Percentiles rank a stretch among this genome's conserved stretches.
These are phyloP conservation scores for Micromonas pusilla DNA, from an alignment of 139 green algal species.

Conservation along the genomic window DNA sequence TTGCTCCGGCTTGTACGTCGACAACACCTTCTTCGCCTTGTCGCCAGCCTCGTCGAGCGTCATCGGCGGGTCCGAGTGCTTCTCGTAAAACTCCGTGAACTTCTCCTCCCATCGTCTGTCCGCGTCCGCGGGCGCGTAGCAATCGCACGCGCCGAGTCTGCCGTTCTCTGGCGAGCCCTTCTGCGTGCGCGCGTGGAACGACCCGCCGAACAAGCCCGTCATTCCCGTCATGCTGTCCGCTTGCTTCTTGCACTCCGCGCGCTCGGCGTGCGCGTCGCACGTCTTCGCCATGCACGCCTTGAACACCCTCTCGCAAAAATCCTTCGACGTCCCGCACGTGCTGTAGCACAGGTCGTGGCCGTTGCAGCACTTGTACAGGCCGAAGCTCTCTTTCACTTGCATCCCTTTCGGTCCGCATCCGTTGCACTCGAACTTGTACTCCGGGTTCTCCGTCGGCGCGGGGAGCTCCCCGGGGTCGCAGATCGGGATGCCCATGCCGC, in stretches of 20 bases:
- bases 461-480: background rate
- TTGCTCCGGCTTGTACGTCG: background rate
- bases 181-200: background rate
- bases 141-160: background rate
- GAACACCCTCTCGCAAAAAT: background rate
- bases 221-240: background rate
- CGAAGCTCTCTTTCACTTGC: background rate
- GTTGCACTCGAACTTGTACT: background rate
- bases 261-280: background rate
- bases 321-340: background rate
- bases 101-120: background rate
- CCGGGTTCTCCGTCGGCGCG: background rate
- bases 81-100: background rate
- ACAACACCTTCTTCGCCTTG: background rate
- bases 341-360: background rate
- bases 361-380: conserved; percentile 2
- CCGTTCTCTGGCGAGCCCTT: background rate
- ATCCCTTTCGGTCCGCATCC: conserved; percentile 6
- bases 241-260: background rate
- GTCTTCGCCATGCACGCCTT: background rate
- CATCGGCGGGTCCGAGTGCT: background rate
- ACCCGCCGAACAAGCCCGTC: background rate
- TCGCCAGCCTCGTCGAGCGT: background rate
- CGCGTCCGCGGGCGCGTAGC: background rate
- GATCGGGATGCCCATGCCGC: too few species aligned